Percentiles rank a stretch among this genome's conserved stretches.
Evolutionary conservation across 805 yeast species (phyloP).

Genomic region (Danielozyma ontarioensis): DNA sequence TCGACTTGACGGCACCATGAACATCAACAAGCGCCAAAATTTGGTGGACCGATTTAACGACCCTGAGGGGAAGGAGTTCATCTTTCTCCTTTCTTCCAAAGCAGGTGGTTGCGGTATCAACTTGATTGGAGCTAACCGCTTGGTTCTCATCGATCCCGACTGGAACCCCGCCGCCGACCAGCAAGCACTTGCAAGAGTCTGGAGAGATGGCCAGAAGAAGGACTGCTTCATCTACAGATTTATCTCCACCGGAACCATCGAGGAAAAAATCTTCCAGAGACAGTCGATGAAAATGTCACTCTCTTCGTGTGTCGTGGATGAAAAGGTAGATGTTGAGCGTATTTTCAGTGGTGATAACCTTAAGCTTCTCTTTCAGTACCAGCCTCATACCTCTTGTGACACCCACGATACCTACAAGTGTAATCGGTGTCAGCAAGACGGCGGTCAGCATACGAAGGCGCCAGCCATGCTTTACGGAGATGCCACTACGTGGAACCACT

Average conservation of each 20-base stretch:
- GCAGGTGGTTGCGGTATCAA: conserved; percentile 99
- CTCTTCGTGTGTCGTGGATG: conserved; percentile 95
- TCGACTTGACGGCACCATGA: conserved; percentile 90
- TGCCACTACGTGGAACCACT: conserved; percentile 96
- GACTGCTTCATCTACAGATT: conserved; percentile 94
- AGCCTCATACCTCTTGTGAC: conserved; percentile 67
- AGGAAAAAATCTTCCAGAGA: conserved; percentile 92
- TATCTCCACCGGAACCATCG: conserved; percentile 91
- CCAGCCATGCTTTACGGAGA: conserved; percentile 95
- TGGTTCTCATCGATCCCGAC: conserved; percentile 82
- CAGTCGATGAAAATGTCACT: conserved; percentile 91
- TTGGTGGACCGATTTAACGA: conserved; percentile 88
- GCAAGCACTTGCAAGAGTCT: conserved; percentile 94
- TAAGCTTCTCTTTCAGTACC: conserved; percentile 67
- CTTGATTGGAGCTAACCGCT: conserved; percentile 90
- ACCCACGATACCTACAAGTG: conserved; percentile 92
- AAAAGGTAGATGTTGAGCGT: conserved; percentile 90
- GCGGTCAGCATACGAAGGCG: conserved; percentile 56
- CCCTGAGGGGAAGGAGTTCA: conserved; percentile 82
- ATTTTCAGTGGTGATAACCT: conserved; percentile 80
- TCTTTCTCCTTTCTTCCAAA: conserved; percentile 84
- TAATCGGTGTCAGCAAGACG: conserved; percentile 57
- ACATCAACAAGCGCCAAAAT: conserved; percentile 86
- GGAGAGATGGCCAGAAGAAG: conserved; percentile 99
- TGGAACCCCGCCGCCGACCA: conserved; percentile 99